phyloP scores from a whole-genome alignment of 78 protist species.

The Tieghemostelium lacteum region DNA sequence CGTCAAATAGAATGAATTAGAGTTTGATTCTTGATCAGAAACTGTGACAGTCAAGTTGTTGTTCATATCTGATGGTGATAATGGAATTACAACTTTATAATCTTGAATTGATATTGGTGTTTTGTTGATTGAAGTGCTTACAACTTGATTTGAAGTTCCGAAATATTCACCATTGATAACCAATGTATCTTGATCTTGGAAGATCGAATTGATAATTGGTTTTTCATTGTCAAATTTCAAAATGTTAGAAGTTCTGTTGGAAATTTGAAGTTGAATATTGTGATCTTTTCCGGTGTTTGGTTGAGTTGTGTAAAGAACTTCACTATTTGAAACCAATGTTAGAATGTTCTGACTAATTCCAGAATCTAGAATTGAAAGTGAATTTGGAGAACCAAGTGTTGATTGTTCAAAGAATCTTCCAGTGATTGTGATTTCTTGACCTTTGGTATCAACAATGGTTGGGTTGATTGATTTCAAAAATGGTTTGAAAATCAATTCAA shows the following conservation, averaged over 20 bases:
- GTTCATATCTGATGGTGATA: neutral
- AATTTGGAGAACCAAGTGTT: neutral
- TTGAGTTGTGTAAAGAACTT: neutral
- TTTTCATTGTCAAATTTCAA: too few species aligned
- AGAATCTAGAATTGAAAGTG: neutral
- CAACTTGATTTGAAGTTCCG: neutral
- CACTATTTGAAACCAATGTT: neutral
- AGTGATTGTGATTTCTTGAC: neutral
- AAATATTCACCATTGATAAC: neutral
- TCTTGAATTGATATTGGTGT: neutral
- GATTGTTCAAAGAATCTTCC: constrained; percentile 23
- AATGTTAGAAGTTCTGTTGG: neutral
- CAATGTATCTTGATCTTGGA: neutral
- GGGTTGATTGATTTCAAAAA: neutral
- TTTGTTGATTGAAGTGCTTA: neutral
- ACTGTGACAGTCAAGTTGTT: neutral
- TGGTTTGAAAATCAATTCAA: neutral
- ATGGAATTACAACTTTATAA: neutral
- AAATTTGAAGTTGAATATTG: neutral
- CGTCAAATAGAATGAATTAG: neutral
- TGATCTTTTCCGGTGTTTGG: neutral
- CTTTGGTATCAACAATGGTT: neutral
- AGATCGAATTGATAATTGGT: neutral
- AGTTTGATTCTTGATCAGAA: neutral
- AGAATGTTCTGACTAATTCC: neutral